phyloP scores from a whole-genome alignment of 352 stramenopile species.

The Phytophthora colocasiae region DNA sequence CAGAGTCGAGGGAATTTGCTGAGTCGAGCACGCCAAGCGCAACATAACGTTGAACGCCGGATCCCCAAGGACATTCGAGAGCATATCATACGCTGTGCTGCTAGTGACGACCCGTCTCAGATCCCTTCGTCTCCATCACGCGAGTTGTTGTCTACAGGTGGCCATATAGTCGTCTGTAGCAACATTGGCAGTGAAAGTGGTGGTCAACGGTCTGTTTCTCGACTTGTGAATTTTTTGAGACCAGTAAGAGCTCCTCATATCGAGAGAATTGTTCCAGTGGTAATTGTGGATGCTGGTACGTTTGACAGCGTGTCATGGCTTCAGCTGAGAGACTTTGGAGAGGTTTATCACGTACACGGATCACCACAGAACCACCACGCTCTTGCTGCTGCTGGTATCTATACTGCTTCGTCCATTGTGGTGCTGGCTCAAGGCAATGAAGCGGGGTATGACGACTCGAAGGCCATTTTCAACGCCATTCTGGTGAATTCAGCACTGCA shows the following conservation, averaged over 20 bases:
- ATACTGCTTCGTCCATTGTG: slow-evolving; percentile 81
- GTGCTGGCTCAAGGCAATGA: slow-evolving; percentile 82
- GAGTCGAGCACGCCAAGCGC: slow-evolving; percentile 55
- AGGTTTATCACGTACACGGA: slow-evolving; percentile 84
- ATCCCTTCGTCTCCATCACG: slow-evolving; percentile 50
- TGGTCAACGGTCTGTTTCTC: slow-evolving; percentile 62
- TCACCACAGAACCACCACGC: slow-evolving; percentile 79
- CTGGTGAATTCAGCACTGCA: slow-evolving; percentile 78
- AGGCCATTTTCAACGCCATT: slow-evolving; percentile 89
- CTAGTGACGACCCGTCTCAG: slow-evolving; percentile 37
- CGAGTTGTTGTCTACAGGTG: slow-evolving; percentile 51
- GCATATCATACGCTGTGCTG: slow-evolving; percentile 58
- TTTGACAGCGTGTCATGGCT: slow-evolving; percentile 80
- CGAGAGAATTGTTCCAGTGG: slow-evolving; percentile 64
- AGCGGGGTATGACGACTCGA: slow-evolving; percentile 80
- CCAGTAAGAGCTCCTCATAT: slow-evolving; percentile 79
- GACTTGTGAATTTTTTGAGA: slow-evolving; percentile 79
- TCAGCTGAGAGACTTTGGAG: slow-evolving; percentile 65
- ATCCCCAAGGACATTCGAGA: slow-evolving; percentile 68
- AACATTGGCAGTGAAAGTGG: slow-evolving; percentile 71
- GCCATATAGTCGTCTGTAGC: slow-evolving; percentile 87
- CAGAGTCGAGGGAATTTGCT: slow-evolving; percentile 57
- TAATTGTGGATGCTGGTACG: slow-evolving; percentile 75
- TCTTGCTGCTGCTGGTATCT: slow-evolving; percentile 77
- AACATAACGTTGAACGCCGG: slow-evolving; percentile 77